Conservation (phyloP, 2,329 filamentous ascomycete species). For the Colletotrichum gigasporum region DNA sequence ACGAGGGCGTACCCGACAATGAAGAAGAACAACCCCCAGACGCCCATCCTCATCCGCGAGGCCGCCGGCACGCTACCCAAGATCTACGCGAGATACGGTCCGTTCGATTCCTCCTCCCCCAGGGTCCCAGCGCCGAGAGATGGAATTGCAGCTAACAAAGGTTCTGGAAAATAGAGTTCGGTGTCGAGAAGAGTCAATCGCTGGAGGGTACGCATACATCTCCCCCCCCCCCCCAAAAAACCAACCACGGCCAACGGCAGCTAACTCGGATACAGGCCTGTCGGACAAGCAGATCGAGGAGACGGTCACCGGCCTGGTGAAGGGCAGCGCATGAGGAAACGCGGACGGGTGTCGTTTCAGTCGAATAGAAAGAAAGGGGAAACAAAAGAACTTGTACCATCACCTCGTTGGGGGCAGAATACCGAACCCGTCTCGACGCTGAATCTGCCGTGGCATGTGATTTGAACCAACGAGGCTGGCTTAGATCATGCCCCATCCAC, state of each 20-base stretch:
- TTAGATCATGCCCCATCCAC: too few relatives aligned
- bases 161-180: constrained; percentile 54
- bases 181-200: constrained; percentile 65
- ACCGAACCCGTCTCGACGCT: neutral
- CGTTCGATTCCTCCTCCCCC: constrained; percentile 39
- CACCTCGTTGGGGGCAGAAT: constrained; percentile 18
- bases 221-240: constrained; percentile 42
- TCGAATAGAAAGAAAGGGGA: neutral
- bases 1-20: constrained; percentile 93
- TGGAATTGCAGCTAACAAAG: constrained; percentile 35
- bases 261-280: constrained; percentile 48
- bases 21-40: constrained; percentile 98
- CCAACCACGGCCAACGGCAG: neutral
- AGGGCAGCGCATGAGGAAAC: constrained; percentile 38
- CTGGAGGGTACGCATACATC: constrained; percentile 56
- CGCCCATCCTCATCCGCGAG: constrained; percentile 94
- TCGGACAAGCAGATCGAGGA: constrained; percentile 71
- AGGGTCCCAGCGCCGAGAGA: neutral
- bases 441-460: neutral
- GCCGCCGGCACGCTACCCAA: constrained; percentile 84
- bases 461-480: neutral
- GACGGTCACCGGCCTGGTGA: constrained; percentile 63
- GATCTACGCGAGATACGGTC: constrained; percentile 94
- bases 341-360: neutral
- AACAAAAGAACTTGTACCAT: constrained; percentile 19